A percentile compares a stretch with the other conserved stretches of the same genome.
These are phyloP conservation scores for Kwoniella pini DNA, from an alignment of 768 basidiomycete genomes.

Conservation along the genomic window DNA sequence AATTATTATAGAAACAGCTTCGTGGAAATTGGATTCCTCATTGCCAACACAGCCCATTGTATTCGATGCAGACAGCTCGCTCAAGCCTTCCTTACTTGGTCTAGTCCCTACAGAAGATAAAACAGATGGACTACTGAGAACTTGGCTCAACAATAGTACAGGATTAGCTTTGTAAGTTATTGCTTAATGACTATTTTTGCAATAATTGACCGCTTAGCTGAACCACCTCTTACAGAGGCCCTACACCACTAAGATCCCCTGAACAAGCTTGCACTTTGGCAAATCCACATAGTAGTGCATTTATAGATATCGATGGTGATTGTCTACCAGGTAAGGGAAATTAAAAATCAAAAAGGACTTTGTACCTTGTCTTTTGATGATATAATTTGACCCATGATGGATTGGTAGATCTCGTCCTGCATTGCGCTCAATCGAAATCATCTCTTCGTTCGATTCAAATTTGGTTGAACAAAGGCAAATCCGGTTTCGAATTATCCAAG, in stretches of 20 bases:
- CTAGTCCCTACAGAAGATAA: constrained; percentile 52
- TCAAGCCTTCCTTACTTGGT: constrained; percentile 85
- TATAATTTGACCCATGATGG: no score
- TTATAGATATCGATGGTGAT: constrained; percentile 91
- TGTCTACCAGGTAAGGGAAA: constrained; percentile 75
- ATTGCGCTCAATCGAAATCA: constrained; percentile 68
- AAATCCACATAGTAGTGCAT: constrained; percentile 90
- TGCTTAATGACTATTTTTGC: background rate
- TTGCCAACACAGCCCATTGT: constrained; percentile 76
- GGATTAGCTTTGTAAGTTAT: constrained; percentile 66
- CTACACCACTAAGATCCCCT: constrained; percentile 64
- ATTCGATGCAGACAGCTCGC: constrained; percentile 81
- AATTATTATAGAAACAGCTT: background rate
- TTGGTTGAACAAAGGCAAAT: constrained; percentile 82
- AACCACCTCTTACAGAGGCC: constrained; percentile 56
- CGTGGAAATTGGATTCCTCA: constrained; percentile 56
- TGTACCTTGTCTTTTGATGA: background rate
- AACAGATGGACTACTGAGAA: constrained; percentile 56
- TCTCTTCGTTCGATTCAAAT: constrained; percentile 74
- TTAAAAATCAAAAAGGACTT: background rate
- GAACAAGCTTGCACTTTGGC: constrained; percentile 68
- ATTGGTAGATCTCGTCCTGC: constrained; percentile 77
- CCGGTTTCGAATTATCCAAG: constrained; percentile 71
- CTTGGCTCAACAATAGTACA: constrained; percentile 83
- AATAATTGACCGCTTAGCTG: background rate